Base-by-base conservation (phyloP, 345 rosid genomes). In the Acer saccharum region DNA sequence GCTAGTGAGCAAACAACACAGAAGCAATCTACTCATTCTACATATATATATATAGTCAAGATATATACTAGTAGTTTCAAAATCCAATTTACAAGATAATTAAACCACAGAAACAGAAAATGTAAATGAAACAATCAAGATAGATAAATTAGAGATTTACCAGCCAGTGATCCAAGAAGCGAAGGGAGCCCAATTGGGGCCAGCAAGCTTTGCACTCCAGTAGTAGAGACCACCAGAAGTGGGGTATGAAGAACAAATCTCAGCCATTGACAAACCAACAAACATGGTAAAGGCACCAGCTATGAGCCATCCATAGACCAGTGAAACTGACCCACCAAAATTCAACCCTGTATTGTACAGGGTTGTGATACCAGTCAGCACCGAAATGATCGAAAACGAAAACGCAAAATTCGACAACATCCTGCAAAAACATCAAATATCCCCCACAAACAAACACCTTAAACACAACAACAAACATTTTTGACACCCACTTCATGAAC, bases 141-240 rank as follows among this genome's bases (percentile, higher is more conserved):
- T 54, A 39, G 25, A 43, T 7, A 63, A 17, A n/a, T 3, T 58
- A 8, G 27, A 48, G 27, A 71, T 75, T 75, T 86, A 95, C 98
- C 99, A 96, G 88, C 98, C 98, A 39, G 97, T 96, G 69, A 94
- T 73, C 99, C 99, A 96, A 71, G 98, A 92, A 52, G 98, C 98
- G 63, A 96, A 87, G 20, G 99, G 97, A 12, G 99, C 94, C 99
- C 99, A 93, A 6, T 83, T 60, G 8, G 84, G 88, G 55, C 99
- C 99, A 18, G 97, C 98, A 79, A 95, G 98, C 91, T 84, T 92
- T 67, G 99, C 99, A 84, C 99, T 96, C 99, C 99, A 96, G 76
- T 92, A 96, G 80, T 96, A 96, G 60, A 96, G 95, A 57, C 99
- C 99, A 25, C 99, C 97, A 18, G 98, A 96, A 68, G 99, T 96